These are phyloP conservation scores for Meyerozyma guilliermondii DNA, from an alignment of 1,139 yeast genomes.

Conservation along the genomic window DNA sequence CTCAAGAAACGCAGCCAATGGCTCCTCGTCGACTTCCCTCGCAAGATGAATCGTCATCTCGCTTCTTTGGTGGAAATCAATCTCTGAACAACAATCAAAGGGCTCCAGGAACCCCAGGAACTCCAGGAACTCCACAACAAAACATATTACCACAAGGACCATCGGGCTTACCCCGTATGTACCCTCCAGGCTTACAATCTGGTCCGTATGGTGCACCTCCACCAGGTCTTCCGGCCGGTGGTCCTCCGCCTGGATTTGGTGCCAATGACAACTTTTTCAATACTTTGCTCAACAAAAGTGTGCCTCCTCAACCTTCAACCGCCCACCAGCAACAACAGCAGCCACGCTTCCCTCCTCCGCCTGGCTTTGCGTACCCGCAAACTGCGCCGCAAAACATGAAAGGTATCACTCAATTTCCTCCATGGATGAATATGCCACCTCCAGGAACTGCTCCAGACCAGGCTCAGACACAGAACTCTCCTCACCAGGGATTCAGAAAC, in stretches of 20 bases:
- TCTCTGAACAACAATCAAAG: not conserved
- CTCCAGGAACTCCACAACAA: not conserved
- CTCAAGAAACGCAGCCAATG: constrained; percentile 5
- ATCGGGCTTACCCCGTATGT: constrained; percentile 5
- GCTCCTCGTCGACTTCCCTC: not conserved
- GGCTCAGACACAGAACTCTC: not conserved
- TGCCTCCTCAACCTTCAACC: constrained; percentile 4
- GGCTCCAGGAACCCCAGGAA: not conserved
- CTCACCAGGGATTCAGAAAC: not conserved
- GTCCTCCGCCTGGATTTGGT: constrained; percentile 6
- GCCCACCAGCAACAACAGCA: constrained; percentile 4
- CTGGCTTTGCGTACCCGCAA: not conserved
- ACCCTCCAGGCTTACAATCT: constrained; percentile 2
- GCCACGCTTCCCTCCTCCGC: constrained; percentile 2
- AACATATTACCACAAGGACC: constrained; percentile 7
- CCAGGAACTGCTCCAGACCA: not conserved
- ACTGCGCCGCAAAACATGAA: constrained; percentile 5
- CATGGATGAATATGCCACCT: constrained; percentile 2
- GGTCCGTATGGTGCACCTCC: constrained; percentile 4
- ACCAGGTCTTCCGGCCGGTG: constrained; percentile 1
- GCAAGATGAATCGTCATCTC: not conserved
- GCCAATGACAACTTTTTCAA: constrained; percentile 49
- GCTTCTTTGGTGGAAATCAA: not conserved
- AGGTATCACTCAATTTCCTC: constrained; percentile 2
- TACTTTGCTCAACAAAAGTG: constrained; percentile 43